Base-by-base conservation (phyloP, 768 basidiomycete genomes). In the Pholiota molesta region DNA sequence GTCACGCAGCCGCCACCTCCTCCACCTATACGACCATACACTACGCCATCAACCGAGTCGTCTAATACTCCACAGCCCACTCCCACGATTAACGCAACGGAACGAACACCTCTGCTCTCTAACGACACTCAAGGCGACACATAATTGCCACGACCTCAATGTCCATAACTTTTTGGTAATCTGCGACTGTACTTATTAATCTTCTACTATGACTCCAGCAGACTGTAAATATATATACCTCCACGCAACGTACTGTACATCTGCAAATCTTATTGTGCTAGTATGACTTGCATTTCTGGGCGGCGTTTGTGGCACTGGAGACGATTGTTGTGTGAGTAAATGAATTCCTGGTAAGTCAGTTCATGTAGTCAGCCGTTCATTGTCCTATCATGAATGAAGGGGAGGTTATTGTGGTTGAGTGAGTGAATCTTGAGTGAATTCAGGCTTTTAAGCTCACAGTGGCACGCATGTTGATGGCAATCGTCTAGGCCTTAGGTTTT, bases 1-100 rank as follows among this genome's bases (percentile, higher is more conserved):
- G 94, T 97, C 52, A 97, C 95, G 1, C 84, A 86, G 62, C 85
- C 87, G 60, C 68, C 69, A 62, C 69, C 65, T 42, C 66, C 37
- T 66, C 71, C 62, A 19, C 57, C 67, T 53, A 44, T 57, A 44
- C 62, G 61, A 35, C 52, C 53, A 53, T 60, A 62, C 60, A 56
- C 40, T 59, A 29, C 60, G n/a, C 59, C 60, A 53, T 14, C 55
- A 65, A 61, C 56, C 42, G 56, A 62, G 29, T 26, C 55, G 53
- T 52, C 60, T 40, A 54, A 64, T 52, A 40, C 59, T 19, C 55
- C 57, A 56, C 63, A 63, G 33, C 67, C 66, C 26, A 66, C 68
- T n/a, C 63, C 68, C 57, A 49, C 65, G 44, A 62, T 64, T 57
- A n/a, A 62, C 62, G 69, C 76, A 19, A 79, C 73, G 31, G 79